phyloP scores from a whole-genome alignment of 2,329 filamentous ascomycete genomes.

The Emmonsia crescens region DNA sequence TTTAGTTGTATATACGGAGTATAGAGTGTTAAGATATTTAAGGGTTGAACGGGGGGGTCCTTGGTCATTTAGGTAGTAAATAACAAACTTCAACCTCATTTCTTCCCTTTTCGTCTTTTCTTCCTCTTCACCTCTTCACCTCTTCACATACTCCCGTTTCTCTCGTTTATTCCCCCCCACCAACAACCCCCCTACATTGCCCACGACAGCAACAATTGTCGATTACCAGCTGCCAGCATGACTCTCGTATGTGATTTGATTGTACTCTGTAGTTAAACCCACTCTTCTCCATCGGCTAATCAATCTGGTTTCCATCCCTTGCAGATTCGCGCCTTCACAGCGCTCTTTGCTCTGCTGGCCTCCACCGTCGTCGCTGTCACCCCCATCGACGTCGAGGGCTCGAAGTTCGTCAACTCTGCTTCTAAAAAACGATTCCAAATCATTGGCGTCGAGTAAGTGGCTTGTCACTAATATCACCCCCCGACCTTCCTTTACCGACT shows the following conservation, averaged over 20 bases:
- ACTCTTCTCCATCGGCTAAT: not conserved
- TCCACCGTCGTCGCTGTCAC: constrained; percentile 41
- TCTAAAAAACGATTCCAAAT: constrained; percentile 51
- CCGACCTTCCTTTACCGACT: not conserved
- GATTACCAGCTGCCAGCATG: constrained; percentile 9
- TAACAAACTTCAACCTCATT: not conserved
- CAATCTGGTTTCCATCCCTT: not conserved
- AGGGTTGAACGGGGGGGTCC: too few relatives aligned
- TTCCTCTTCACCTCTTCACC: constrained; percentile 5
- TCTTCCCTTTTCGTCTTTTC: constrained; percentile 7
- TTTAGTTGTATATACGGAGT: too few relatives aligned
- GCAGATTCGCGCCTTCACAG: constrained; percentile 22
- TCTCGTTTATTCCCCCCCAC: constrained; percentile 5
- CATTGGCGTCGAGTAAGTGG: constrained; percentile 48
- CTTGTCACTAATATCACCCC: not conserved
- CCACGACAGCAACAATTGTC: constrained; percentile 4
- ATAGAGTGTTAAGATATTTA: too few relatives aligned
- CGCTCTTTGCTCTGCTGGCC: constrained; percentile 33
- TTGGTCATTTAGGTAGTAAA: too few relatives aligned
- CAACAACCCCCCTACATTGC: constrained; percentile 10
- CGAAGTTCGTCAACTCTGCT: constrained; percentile 51
- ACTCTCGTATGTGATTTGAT: constrained; percentile 2
- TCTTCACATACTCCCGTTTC: not conserved
- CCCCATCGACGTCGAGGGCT: constrained; percentile 46
- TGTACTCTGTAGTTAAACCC: not conserved